These are phyloP conservation scores for Helichrysum umbraculigerum DNA, from an alignment of 129 eudicot genomes.

Conservation along the genomic window DNA sequence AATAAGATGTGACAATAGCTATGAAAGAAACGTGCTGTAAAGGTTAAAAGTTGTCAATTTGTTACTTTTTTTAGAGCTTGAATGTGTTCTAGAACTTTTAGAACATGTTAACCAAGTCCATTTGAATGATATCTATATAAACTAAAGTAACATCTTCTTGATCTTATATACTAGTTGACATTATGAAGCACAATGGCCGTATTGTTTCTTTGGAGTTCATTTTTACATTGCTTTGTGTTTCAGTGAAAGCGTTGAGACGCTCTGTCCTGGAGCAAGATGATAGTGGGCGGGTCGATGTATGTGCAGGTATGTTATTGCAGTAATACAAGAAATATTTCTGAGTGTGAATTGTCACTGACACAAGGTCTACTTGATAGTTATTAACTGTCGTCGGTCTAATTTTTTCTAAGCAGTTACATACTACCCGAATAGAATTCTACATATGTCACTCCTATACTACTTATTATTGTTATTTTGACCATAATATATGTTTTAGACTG, in stretches of 20 bases:
- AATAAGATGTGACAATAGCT: too few relatives aligned
- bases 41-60: too few relatives aligned
- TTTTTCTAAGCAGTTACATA: too few relatives aligned
- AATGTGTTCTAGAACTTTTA: too few relatives aligned
- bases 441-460: not conserved
- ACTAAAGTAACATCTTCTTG: not conserved
- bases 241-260: constrained; percentile 2
- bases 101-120: too few relatives aligned
- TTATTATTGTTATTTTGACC: not conserved
- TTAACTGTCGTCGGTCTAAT: too few relatives aligned
- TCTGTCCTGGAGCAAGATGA: constrained; percentile 6
- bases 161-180: not conserved
- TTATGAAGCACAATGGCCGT: constrained; percentile 15
- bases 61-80: too few relatives aligned
- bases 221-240: not conserved
- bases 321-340: not conserved
- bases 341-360: not conserved
- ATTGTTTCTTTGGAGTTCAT: constrained; percentile 1
- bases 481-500: not conserved
- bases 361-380: too few relatives aligned
- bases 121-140: too few relatives aligned
- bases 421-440: too few relatives aligned
- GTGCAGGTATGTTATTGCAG: not conserved
- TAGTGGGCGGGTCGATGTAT: not conserved
- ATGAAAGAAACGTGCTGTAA: too few relatives aligned